Base-by-base conservation (phyloP, 805 yeast species). In the Wickerhamiella azymoides region DNA sequence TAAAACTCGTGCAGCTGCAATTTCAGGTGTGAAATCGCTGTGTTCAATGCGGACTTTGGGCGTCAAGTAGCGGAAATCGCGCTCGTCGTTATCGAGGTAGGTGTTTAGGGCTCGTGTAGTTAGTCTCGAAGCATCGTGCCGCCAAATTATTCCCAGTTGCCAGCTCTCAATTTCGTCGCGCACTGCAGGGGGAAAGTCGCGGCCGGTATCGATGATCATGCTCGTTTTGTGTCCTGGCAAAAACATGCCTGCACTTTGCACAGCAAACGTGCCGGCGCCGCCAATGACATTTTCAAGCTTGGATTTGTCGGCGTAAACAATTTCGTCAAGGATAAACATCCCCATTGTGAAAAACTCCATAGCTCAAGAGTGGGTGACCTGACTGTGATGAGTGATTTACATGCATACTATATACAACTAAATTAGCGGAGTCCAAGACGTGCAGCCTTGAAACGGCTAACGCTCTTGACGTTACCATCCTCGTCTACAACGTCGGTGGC, bases 291-390 rank as follows among this genome's bases (percentile, higher is more conserved):
- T 60, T 1, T 39, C 10, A 48, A 52, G 68, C 19, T 21, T 32
- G 46, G 47, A 64, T 43, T 50, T 63, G 51, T 45, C 58, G 0
- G 74, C 70, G 55, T 74, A 77, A 47, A 74, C 77, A 53, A 86
- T 84, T 52, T 84, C 94, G 61, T 88, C 97, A 14, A 88, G 72
- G 55, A 89, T 85, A 63, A 85, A 81, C 84, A 88, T 80, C 39
- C 96, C 97, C 67, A 83, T 67, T 1, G 93, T 72, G 17, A 80
- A 70, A 56, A 84, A 72, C 25, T 42, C 42, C 47, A 46, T 45
- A n/a, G n/a, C n/a, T n/a, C n/a, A n/a, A n/a, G n/a, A n/a, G n/a
- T n/a, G n/a, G 19, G 17, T 30, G 37, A 32, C 47, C 45, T 2
- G 47, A 40, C 27, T 50, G 24, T 21, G 24, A 21, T 21, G 24